Conservation (phyloP, 2,329 filamentous ascomycete species). For the Leptosphaerulina australis region DNA sequence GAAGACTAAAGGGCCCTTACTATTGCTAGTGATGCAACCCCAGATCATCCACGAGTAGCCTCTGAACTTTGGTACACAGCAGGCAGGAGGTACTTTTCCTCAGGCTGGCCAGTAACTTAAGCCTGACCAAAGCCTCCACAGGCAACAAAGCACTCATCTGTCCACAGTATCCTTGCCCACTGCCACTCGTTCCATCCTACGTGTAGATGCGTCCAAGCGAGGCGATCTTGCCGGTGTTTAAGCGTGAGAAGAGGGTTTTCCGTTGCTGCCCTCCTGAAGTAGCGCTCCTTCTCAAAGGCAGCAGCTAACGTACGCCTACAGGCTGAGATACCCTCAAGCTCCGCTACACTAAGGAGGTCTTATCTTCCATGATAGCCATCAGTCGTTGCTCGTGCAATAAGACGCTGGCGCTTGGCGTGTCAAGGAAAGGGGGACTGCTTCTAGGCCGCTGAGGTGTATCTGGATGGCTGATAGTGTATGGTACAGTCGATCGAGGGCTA, state of each 20-base stretch:
- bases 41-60: conserved; percentile 20
- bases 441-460: background rate
- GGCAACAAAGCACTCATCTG: conserved; percentile 18
- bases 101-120: conserved; percentile 18
- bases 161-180: conserved; percentile 20
- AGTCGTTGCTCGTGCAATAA: conserved; percentile 10
- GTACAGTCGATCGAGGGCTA: background rate
- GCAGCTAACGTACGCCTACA: conserved; percentile 12
- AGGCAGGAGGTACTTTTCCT: conserved; percentile 21
- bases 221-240: conserved; percentile 12
- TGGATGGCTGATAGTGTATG: background rate
- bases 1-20: conserved; percentile 15
- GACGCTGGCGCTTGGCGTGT: conserved; percentile 1
- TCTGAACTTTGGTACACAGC: conserved; percentile 21
- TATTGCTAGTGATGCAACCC: conserved; percentile 19
- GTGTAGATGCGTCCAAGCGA: conserved; percentile 19
- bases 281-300: conserved; percentile 19
- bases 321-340: conserved; percentile 18
- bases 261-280: conserved; percentile 14
- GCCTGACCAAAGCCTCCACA: conserved; percentile 13
- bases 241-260: conserved; percentile 20
- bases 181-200: conserved; percentile 10
- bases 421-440: background rate
- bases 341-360: conserved; percentile 12
- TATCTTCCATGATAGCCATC: conserved; percentile 9